These are phyloP conservation scores for Rhodosporidiobolus sp. DNA, from an alignment of 768 basidiomycete species.

Conservation along the genomic window DNA sequence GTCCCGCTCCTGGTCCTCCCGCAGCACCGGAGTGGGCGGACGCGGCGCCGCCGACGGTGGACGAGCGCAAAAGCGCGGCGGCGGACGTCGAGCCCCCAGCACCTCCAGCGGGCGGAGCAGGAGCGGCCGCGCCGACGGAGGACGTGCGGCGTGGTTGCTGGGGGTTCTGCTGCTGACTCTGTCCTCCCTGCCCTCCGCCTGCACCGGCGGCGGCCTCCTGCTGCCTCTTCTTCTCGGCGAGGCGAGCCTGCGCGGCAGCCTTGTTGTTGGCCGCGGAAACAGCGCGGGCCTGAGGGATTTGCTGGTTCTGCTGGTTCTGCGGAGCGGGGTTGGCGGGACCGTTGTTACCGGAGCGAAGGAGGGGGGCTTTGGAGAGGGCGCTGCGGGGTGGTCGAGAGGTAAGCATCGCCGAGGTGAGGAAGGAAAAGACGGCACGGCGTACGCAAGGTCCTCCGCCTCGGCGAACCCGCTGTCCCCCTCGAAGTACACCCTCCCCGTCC, in stretches of 20 bases:
- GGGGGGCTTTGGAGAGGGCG: neutral
- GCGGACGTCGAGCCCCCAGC: neutral
- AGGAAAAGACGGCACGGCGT: neutral
- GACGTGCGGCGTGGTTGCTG: neutral
- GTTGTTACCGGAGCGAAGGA: neutral
- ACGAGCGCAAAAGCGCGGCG: too few species aligned
- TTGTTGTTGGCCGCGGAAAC: neutral
- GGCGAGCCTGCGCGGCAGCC: neutral
- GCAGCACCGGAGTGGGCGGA: too few species aligned
- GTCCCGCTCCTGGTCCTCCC: too few species aligned
- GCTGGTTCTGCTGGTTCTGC: neutral
- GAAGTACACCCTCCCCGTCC: conserved; percentile 1
- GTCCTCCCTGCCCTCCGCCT: neutral
- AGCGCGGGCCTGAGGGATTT: neutral
- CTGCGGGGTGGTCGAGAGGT: neutral
- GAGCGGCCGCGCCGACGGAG: too few species aligned
- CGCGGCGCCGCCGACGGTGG: too few species aligned
- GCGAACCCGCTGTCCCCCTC: conserved; percentile 18
- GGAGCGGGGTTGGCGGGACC: neutral
- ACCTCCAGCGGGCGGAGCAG: neutral
- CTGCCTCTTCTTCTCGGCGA: neutral
- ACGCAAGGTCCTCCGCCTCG: neutral
- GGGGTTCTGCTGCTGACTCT: neutral
- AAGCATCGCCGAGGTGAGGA: neutral
- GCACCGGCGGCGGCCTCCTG: neutral